Evolutionary conservation across 2,329 filamentous ascomycete species (phyloP).

Genomic region (Exophiala viscosa): DNA sequence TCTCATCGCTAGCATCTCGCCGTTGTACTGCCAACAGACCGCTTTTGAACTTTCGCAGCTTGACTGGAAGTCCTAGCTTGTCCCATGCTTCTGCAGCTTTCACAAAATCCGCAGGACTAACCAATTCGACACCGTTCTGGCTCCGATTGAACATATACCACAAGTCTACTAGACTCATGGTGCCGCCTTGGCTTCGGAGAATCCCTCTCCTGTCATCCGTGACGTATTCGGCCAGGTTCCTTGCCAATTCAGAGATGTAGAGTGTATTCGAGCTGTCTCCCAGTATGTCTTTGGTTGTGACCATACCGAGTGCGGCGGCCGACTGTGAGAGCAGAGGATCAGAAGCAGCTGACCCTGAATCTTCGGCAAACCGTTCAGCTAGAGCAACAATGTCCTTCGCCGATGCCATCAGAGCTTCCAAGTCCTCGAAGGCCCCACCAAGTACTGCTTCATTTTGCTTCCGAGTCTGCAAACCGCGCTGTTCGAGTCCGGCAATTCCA

Average conservation of each 20-base stretch:
- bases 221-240: conserved; percentile 82
- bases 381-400: conserved; percentile 94
- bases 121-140: conserved; percentile 86
- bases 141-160: conserved; percentile 95
- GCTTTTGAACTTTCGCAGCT: conserved; percentile 83
- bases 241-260: conserved; percentile 81
- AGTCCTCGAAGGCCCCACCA: conserved; percentile 88
- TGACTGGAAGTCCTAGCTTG: conserved; percentile 76
- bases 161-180: conserved; percentile 83
- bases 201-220: conserved; percentile 79
- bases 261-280: conserved; percentile 73
- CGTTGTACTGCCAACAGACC: conserved; percentile 93
- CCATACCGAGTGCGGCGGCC: conserved; percentile 74
- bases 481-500: conserved; percentile 89
- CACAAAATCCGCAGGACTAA: conserved; percentile 87
- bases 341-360: conserved; percentile 56
- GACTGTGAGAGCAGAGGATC: conserved; percentile 80
- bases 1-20: conserved; percentile 82
- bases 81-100: conserved; percentile 88
- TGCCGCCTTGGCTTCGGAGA: conserved; percentile 74
- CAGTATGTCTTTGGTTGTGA: conserved; percentile 95
- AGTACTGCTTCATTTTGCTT: conserved; percentile 94
- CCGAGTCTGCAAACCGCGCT: conserved; percentile 74
- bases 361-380: conserved; percentile 78
- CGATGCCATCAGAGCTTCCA: conserved; percentile 94